Evolutionary conservation across 2,329 filamentous ascomycete species (phyloP), one percentile per base, ranked within the genome.

Genomic region (Davidsoniella virescens): DNA sequence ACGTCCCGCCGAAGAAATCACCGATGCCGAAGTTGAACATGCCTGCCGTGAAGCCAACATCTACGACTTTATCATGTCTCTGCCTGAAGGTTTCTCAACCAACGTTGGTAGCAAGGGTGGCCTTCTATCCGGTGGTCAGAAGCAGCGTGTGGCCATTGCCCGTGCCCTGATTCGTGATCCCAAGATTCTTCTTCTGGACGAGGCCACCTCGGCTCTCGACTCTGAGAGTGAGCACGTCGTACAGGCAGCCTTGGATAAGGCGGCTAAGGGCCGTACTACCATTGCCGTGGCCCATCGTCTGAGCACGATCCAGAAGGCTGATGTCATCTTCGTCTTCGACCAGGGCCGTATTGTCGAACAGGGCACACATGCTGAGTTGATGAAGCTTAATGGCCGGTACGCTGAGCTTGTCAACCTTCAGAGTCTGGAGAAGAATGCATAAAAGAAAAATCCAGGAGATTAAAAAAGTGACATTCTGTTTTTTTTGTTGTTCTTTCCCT

Each of bases 301-400:
- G 5, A 87, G 80, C 60, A 95, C 92, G 0, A 95, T 96, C 54
- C 87, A 94, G 62, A 88, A 92, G 62, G 90, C 90, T 0, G 90
- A 96, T 61, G 69, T 90, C 45, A 96, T 96, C 58, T 95, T 93
- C 56, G 90, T 96, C n/a, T 92, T 96, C 62, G 88, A 95, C 63
- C 80, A 85, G 58, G 92, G 90, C 6, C 75, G 78, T 53, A 77
- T 96, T 41, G 84, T 93, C 1, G 90, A 96, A 68, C 75, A 76
- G 57, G 90, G 90, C 4, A 87, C 79, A 7, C 90, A 96, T 61
- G 59, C 67, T 0, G 83, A 87, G 60, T 62, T 90, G 58, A 79
- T 84, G 73, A 72, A 70, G 56, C 73, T 70, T 61, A 78, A 78
- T 55, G 83, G 84, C 3, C 72, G 82, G 44, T 92, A 92, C 60